phyloP scores from a whole-genome alignment of 2,329 filamentous ascomycete genomes.

The Cytospora piceicola region DNA sequence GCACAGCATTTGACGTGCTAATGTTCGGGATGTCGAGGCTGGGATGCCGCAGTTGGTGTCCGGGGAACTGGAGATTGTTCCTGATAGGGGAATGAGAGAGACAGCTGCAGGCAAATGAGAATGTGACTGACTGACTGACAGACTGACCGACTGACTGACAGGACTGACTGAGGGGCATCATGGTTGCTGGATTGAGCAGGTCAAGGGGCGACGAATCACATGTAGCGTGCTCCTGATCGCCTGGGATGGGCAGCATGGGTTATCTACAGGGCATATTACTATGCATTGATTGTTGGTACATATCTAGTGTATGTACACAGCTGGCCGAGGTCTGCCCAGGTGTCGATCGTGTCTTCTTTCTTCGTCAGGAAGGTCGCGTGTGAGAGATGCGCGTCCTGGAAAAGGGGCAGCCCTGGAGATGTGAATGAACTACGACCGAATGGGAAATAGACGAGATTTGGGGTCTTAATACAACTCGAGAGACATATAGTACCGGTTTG shows the following conservation, averaged over 20 bases:
- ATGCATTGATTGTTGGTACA: background rate
- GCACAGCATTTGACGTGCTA: background rate
- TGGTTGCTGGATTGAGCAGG: conserved; percentile 17
- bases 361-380: conserved; percentile 27
- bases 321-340: conserved; percentile 13
- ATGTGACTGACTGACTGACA: too few relatives aligned
- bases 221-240: background rate
- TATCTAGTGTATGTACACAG: too few relatives aligned
- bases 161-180: background rate
- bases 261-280: background rate
- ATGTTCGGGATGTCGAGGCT: background rate
- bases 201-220: background rate
- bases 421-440: conserved; percentile 16
- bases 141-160: too few relatives aligned
- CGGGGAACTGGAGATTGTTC: background rate
- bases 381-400: conserved; percentile 17
- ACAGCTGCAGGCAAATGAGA: too few relatives aligned
- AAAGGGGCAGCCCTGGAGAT: conserved; percentile 27
- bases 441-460: conserved; percentile 25
- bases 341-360: conserved; percentile 18
- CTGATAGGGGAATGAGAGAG: background rate
- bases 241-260: background rate
- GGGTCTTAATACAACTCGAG: background rate
- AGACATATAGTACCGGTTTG: conserved; percentile 12
- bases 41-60: background rate